Evolutionary conservation across 2,329 filamentous ascomycete species (phyloP).

Genomic region (Ascochyta koolunga): DNA sequence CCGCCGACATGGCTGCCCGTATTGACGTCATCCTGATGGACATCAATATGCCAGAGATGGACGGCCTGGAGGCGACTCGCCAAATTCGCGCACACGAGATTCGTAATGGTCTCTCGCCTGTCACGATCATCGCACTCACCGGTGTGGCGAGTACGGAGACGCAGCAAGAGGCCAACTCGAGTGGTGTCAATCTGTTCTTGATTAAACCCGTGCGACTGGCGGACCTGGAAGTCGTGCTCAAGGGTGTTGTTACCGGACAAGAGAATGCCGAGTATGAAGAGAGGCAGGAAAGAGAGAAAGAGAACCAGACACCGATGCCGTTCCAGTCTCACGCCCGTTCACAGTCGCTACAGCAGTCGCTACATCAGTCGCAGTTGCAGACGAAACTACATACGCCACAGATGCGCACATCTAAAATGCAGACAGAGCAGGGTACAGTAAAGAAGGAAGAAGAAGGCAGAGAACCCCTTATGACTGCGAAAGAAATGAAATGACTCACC

Average conservation of each 20-base stretch:
- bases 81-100: constrained; percentile 55
- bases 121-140: constrained; percentile 60
- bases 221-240: constrained; percentile 51
- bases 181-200: constrained; percentile 61
- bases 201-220: constrained; percentile 59
- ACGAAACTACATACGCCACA: neutral
- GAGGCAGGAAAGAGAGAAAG: constrained; percentile 17
- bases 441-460: neutral
- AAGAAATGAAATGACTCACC: constrained; percentile 15
- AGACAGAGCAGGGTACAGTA: neutral
- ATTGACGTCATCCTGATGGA: constrained; percentile 46
- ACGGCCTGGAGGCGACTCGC: constrained; percentile 49
- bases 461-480: neutral
- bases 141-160: constrained; percentile 59
- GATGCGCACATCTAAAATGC: constrained; percentile 2
- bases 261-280: constrained; percentile 30
- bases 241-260: constrained; percentile 40
- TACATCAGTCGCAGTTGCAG: neutral
- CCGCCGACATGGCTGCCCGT: constrained; percentile 8
- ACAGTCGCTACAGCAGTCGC: neutral
- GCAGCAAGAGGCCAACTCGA: constrained; percentile 58
- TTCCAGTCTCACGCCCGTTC: neutral
- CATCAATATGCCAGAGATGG: constrained; percentile 48
- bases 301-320: neutral
- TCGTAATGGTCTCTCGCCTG: constrained; percentile 48